Percentiles rank a stretch among this genome's conserved stretches.
Conservation (phyloP, 768 basidiomycete species). For the Serendipita sp. region DNA sequence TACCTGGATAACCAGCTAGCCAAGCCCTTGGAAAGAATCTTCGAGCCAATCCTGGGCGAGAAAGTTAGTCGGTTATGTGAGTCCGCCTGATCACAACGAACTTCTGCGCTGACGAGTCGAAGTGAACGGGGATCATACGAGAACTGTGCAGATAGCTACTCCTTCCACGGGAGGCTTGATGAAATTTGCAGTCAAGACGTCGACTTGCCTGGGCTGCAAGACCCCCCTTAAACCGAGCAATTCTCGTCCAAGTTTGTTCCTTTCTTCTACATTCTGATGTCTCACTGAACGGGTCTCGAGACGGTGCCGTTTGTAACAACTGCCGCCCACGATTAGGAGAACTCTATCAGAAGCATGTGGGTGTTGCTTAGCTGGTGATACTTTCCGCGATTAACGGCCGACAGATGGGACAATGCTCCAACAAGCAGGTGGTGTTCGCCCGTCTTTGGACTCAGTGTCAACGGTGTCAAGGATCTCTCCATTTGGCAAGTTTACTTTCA, state of each 20-base stretch:
- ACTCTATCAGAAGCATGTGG: conserved; percentile 81
- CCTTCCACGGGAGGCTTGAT: conserved; percentile 93
- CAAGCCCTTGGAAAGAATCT: conserved; percentile 92
- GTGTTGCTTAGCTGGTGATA: conserved; percentile 8
- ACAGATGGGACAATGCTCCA: conserved; percentile 43
- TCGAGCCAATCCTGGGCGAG: conserved; percentile 93
- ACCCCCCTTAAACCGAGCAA: conserved; percentile 69
- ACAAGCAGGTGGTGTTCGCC: conserved; percentile 79
- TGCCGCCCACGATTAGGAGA: conserved; percentile 76
- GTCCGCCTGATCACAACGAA: conserved; percentile 18
- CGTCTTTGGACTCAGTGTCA: conserved; percentile 98
- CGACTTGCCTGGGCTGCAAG: conserved; percentile 91
- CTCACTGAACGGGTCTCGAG: conserved; percentile 25
- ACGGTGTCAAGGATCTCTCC: conserved; percentile 93
- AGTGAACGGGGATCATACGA: conserved; percentile 95
- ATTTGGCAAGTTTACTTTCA: conserved; percentile 34
- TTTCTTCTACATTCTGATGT: background rate
- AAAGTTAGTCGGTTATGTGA: conserved; percentile 70
- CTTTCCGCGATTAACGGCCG: background rate
- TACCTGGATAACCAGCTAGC: conserved; percentile 97
- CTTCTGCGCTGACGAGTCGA: conserved; percentile 10
- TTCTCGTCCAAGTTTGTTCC: conserved; percentile 45
- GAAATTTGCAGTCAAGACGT: conserved; percentile 96
- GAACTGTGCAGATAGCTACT: conserved; percentile 90
- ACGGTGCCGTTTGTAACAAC: conserved; percentile 88